Conservation (phyloP, 495 filamentous ascomycete species). For the Hyphodiscus hymeniophilus region DNA sequence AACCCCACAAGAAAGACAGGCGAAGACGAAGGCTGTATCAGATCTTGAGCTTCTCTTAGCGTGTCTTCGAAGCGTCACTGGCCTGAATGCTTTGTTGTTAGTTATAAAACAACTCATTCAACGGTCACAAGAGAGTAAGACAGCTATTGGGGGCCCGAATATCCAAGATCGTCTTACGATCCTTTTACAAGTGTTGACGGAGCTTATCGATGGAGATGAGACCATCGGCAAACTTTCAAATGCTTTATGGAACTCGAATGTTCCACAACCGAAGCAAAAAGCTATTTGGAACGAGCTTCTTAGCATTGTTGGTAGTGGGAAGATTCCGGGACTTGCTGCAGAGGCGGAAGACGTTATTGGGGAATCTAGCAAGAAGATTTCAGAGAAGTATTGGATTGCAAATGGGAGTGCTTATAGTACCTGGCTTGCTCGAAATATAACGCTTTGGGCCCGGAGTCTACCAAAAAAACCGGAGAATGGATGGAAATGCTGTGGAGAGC, state of each 20-base stretch:
- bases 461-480: conserved; percentile 30
- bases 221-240: conserved; percentile 47
- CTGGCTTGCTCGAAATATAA: conserved; percentile 70
- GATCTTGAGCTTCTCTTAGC: conserved; percentile 42
- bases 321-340: conserved; percentile 60
- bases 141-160: conserved; percentile 29
- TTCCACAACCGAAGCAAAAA: conserved; percentile 26
- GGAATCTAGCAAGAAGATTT: conserved; percentile 20
- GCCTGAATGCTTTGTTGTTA: conserved; percentile 59
- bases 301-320: conserved; percentile 56
- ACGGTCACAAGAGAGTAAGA: conserved; percentile 33
- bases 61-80: conserved; percentile 65
- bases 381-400: conserved; percentile 50
- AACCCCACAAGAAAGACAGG: conserved; percentile 10
- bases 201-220: conserved; percentile 46
- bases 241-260: conserved; percentile 1
- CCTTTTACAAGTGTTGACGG: conserved; percentile 29
- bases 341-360: conserved; percentile 57
- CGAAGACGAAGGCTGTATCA: conserved; percentile 8
- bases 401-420: conserved; percentile 52
- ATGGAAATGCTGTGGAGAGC: conserved; percentile 47
- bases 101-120: conserved; percentile 49
- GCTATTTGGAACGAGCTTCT: conserved; percentile 60
- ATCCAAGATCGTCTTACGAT: conserved; percentile 34
- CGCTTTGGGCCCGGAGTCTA: conserved; percentile 35